Base-by-base conservation (phyloP, 2,329 filamentous ascomycete species). In the Colletotrichum sp. region DNA sequence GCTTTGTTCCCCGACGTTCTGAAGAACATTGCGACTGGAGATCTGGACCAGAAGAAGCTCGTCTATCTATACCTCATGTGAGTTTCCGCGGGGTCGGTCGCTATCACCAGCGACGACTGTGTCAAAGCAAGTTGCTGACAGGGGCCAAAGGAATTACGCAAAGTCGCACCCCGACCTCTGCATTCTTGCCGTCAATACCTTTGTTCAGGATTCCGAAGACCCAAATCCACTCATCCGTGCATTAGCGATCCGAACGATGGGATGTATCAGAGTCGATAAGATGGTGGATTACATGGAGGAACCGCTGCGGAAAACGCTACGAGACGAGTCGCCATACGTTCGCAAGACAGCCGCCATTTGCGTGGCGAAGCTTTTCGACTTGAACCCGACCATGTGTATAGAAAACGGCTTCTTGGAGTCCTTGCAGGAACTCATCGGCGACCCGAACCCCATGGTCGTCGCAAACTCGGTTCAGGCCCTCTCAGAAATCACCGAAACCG, bases 201-300 rank as follows among this genome's bases (percentile, higher is more conserved):
- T 99, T 82, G 97, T 98, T 8, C 97, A 99, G 90, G 97, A 99
- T 84, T 97, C 97, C 18, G 97, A 99, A 91, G 97, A 99, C 82
- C 97, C 97, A 58, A 99, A 99, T 82, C 97, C 97, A 16, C 91
- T 99, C 28, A 95, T 99, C 81, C 91, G 97, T 89, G 97, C 97
- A 66, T 90, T 99, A 67, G 97, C 97, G 71, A 98, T 99, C 84
- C 92, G 97, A 80, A 99, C 97, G 38, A 99, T 99, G 97, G 97
- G 97, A 55, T 98, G 97, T 83, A 98, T 99, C 81, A 90, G 97
- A 72, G 97, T 99, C 71, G 97, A 98, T 80, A 99, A 99, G 86
- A 99, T 99, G 95, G 95, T 98, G 78, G 97, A 99, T 83, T 99
- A 99, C 85, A 98, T 99, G 96, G 97, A 98, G 85, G 97, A 99